These are phyloP conservation scores for Wickerhamiella kazuoi DNA, from an alignment of 805 yeast genomes.

Conservation along the genomic window DNA sequence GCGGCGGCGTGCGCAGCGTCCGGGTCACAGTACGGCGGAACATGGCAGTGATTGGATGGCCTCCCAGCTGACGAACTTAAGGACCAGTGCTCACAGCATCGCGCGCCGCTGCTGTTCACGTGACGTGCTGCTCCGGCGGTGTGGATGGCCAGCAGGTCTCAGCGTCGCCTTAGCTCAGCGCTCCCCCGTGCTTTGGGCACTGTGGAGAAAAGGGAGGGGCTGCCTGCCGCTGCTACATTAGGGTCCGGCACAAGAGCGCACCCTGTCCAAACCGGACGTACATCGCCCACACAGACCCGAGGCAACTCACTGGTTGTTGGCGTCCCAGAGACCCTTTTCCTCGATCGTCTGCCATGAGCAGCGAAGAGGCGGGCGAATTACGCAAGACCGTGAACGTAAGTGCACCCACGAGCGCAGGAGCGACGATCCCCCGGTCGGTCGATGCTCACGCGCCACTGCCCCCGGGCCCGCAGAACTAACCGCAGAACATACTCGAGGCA, in stretches of 20 bases:
- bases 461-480: not conserved
- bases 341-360: not conserved
- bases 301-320: not conserved
- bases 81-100: not conserved
- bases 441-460: not conserved
- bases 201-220: too few relatives aligned
- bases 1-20: constrained; percentile 14
- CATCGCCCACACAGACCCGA: not conserved
- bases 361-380: not conserved
- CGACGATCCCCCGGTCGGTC: not conserved
- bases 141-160: too few relatives aligned
- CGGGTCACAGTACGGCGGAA: constrained; percentile 11
- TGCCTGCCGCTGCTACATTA: too few relatives aligned
- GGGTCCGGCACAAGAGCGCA: too few relatives aligned
- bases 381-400: not conserved
- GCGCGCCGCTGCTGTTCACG: not conserved
- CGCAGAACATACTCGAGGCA: constrained; percentile 6
- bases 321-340: not conserved
- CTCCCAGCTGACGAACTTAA: not conserved
- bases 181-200: too few relatives aligned
- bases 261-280: not conserved
- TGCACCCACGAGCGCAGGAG: not conserved
- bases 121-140: too few relatives aligned
- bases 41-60: constrained; percentile 6
- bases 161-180: too few relatives aligned